Evolutionary conservation across 441 rosid genomes (phyloP), one percentile per base, ranked within the genome.

Genomic region (Arabidopsis hybrid): DNA sequence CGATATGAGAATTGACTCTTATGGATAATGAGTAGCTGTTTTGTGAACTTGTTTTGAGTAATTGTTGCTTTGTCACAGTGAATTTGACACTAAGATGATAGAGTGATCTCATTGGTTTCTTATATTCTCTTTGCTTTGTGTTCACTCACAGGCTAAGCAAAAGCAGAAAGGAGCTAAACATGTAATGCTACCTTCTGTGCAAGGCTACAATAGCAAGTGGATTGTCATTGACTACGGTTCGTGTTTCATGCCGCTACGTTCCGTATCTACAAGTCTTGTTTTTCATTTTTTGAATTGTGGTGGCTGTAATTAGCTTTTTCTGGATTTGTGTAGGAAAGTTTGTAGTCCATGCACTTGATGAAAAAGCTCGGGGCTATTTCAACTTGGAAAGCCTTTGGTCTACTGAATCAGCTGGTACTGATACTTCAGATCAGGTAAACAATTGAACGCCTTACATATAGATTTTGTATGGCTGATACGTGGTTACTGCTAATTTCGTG

Each of bases 281-380:
- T 14, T 51, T 67, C 7, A 42, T n/a, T 34, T 13, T 32, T 73
- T 35, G 18, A 1, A 10, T 31, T 40, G 16, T 64, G 51, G 9
- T 62, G 60, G 32, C 0, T 46, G 35, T 56, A 17, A 36, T 36
- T 32, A 8, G 29, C 29, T 36, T 69, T 53, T 40, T 52, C 29
- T 26, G 16, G 12, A 26, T 18, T 29, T 18, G 40, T 75, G 49
- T 66, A 95, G 97, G 99, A 1, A 92, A 85, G 78, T 89, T 89
- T 72, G 86, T 92, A 45, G 86, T 95, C 55, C 99, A 92, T 82
- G 97, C 97, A 58, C 92, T 95, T 42, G 99, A 95, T 68, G 99
- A 92, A 85, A 88, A 91, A 74, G 97, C 99, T 2, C 86, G 99
- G 78, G 87, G 82, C 70, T 92, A 92, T 69, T 95, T 91, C 78